Conservation (phyloP, 2,329 filamentous ascomycete species). For the Fusarium continuum region DNA sequence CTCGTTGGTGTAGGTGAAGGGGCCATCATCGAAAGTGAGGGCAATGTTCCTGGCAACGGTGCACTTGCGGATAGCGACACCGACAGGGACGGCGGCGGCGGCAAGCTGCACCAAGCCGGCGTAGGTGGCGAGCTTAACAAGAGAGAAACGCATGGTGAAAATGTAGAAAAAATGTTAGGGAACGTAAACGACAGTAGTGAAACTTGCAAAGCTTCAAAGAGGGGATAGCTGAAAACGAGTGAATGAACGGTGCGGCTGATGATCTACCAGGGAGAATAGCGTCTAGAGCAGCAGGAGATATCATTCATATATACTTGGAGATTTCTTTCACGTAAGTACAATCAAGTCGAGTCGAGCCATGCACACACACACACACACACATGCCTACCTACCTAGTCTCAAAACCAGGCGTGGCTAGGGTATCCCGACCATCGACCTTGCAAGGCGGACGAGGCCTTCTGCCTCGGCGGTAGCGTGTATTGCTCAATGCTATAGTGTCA, state of each 20-base stretch:
- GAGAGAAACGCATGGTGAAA: constrained; percentile 17
- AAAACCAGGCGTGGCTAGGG: neutral
- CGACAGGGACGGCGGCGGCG: constrained; percentile 15
- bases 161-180: neutral
- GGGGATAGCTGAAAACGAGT: constrained; percentile 12
- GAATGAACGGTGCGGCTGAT: constrained; percentile 10
- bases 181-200: constrained; percentile 14
- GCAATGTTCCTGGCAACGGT: constrained; percentile 26
- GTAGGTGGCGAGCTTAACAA: constrained; percentile 16
- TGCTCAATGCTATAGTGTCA: neutral
- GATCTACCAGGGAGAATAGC: neutral
- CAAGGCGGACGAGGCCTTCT: constrained; percentile 4
- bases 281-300: neutral
- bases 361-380: too few relatives aligned
- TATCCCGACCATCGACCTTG: constrained; percentile 7
- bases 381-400: too few relatives aligned
- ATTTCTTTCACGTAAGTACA: neutral
- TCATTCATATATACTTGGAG: constrained; percentile 22
- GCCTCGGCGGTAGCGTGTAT: neutral
- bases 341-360: neutral
- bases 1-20: constrained; percentile 23
- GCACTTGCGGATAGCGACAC: constrained; percentile 17
- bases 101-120: constrained; percentile 22
- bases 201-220: constrained; percentile 17
- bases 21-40: constrained; percentile 26